Percentiles rank a stretch among this genome's conserved stretches.
Conservation (phyloP, 1,139 yeast genomes). For the Zygoascus hellenicus region DNA sequence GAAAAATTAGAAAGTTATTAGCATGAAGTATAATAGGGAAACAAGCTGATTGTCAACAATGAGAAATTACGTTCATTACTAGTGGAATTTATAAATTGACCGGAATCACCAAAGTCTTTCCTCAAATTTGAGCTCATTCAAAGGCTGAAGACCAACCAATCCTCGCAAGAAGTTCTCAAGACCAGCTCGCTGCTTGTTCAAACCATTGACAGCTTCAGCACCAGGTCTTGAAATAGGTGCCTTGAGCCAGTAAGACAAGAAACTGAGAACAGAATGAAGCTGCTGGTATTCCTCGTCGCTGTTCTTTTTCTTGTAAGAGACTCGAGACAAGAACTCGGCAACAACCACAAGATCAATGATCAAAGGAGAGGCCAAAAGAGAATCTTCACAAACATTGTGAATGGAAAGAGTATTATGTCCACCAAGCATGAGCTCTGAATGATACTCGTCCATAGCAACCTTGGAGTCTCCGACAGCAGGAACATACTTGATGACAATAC, state of each 20-base stretch:
- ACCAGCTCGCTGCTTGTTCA: slow-evolving; percentile 91
- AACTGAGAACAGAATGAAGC: slow-evolving; percentile 80
- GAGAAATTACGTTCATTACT: no score
- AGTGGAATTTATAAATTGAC: not conserved
- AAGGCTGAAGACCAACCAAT: slow-evolving; percentile 83
- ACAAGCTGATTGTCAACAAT: no score
- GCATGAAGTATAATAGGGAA: no score
- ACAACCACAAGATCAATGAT: slow-evolving; percentile 87
- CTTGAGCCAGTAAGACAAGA: slow-evolving; percentile 92
- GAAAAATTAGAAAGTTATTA: no score
- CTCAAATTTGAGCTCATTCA: slow-evolving; percentile 89
- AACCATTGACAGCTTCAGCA: slow-evolving; percentile 83
- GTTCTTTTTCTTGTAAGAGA: slow-evolving; percentile 57
- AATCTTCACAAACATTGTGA: slow-evolving; percentile 95
- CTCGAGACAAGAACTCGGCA: slow-evolving; percentile 85
- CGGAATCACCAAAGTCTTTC: slow-evolving; percentile 57
- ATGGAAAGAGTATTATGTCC: slow-evolving; percentile 93
- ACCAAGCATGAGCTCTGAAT: slow-evolving; percentile 94
- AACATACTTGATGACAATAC: slow-evolving; percentile 90
- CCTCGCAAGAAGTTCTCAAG: slow-evolving; percentile 86
- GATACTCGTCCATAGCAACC: slow-evolving; percentile 98
- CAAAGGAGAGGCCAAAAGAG: slow-evolving; percentile 88
- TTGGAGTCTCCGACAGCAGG: slow-evolving; percentile 95
- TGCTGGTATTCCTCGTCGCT: slow-evolving; percentile 48
- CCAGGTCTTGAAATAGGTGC: slow-evolving; percentile 94